Evolutionary conservation across 78 protist species (phyloP).

Genomic region (Trichosphaerium sp.): DNA sequence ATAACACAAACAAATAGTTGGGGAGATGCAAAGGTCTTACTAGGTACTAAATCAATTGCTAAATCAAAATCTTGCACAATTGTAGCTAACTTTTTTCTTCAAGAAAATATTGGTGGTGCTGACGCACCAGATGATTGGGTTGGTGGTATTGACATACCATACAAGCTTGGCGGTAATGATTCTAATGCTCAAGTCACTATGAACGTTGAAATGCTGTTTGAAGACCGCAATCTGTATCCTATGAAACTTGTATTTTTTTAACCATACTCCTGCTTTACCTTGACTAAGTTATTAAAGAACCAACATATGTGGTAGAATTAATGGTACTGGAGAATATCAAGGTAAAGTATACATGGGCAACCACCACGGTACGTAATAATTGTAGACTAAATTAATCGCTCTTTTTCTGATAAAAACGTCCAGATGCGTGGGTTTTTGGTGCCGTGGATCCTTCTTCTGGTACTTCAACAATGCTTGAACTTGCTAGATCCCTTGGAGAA

Average conservation of each 20-base stretch:
- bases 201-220: constrained; percentile 7
- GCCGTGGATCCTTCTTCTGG: constrained; percentile 44
- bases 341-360: not conserved
- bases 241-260: too few species aligned
- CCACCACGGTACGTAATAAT: not conserved
- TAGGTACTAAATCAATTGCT: too few species aligned
- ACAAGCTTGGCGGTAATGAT: not conserved
- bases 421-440: constrained; percentile 51
- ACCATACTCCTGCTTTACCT: too few species aligned
- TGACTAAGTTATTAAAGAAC: too few species aligned
- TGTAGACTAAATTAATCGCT: not conserved
- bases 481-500: not conserved
- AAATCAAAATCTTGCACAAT: too few species aligned
- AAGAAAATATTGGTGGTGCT: not conserved
- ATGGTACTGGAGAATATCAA: too few species aligned
- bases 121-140: not conserved
- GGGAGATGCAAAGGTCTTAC: not conserved
- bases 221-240: too few species aligned
- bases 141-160: constrained; percentile 1
- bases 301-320: too few species aligned
- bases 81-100: too few species aligned
- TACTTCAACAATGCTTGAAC: constrained; percentile 6
- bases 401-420: not conserved
- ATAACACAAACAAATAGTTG: not conserved
- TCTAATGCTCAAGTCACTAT: not conserved